Evolutionary conservation across 2,329 filamentous ascomycete genomes (phyloP).

Genomic region (Drechslerella dactyloides): DNA sequence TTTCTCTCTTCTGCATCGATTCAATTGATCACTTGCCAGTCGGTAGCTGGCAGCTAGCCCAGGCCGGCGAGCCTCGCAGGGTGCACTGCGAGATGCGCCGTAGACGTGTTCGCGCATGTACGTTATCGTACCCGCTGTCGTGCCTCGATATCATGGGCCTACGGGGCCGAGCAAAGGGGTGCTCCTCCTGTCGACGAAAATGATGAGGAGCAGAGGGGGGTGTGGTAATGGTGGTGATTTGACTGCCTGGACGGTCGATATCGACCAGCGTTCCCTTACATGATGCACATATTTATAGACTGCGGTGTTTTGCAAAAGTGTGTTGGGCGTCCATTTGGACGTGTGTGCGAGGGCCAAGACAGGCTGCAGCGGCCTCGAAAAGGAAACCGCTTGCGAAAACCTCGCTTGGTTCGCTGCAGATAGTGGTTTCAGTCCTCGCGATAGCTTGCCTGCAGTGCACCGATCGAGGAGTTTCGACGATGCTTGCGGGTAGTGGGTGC

Average conservation of each 20-base stretch:
- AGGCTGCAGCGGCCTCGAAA: conserved; percentile 26
- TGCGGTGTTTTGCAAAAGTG: conserved; percentile 40
- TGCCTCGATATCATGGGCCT: not conserved
- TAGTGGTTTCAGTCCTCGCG: conserved; percentile 23
- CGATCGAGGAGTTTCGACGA: conserved; percentile 2
- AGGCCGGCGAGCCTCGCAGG: conserved; percentile 5
- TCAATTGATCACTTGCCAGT: conserved; percentile 47
- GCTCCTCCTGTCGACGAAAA: not conserved
- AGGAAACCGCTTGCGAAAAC: conserved; percentile 24
- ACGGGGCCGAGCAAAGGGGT: not conserved
- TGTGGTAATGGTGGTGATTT: not conserved
- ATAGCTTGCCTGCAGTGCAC: conserved; percentile 23
- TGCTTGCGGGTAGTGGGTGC: not conserved
- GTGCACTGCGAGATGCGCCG: conserved; percentile 28
- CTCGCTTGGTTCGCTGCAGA: conserved; percentile 24
- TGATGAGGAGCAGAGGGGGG: not conserved
- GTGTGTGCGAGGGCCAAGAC: conserved; percentile 10
- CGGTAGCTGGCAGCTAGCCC: not conserved
- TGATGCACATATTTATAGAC: conserved; percentile 44
- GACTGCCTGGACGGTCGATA: conserved; percentile 1
- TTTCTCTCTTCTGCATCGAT: conserved; percentile 29
- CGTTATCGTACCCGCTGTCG: conserved; percentile 6
- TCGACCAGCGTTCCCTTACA: conserved; percentile 36
- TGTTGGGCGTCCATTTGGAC: conserved; percentile 28
- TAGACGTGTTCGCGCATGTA: conserved; percentile 49